Conservation (phyloP, 2,329 filamentous ascomycete species). For the Exophiala spinifera region DNA sequence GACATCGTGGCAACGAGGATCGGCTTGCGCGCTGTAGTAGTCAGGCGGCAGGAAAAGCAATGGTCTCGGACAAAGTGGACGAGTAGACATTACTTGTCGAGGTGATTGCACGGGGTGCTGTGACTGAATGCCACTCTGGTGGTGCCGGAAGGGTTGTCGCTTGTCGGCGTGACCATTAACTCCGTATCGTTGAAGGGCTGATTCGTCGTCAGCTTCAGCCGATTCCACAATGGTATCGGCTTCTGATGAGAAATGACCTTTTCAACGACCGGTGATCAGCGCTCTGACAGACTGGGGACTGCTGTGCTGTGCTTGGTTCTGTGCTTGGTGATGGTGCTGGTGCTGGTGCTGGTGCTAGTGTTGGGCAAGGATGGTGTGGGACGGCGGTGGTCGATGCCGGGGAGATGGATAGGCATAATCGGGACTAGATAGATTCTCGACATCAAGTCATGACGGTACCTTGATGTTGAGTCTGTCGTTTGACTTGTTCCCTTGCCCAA, state of each 20-base stretch:
- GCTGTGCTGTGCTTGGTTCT: slow-evolving; percentile 4
- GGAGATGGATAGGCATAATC: slow-evolving; percentile 20
- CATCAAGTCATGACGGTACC: slow-evolving; percentile 31
- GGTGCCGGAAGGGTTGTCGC: slow-evolving; percentile 3
- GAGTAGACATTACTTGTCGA: neutral
- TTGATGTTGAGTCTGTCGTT: slow-evolving; percentile 62
- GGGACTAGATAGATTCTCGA: slow-evolving; percentile 11
- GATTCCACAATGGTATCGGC: slow-evolving; percentile 15
- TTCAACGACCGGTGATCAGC: slow-evolving; percentile 24
- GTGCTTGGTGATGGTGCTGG: slow-evolving; percentile 11
- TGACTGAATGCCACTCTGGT: neutral
- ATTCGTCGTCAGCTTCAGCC: slow-evolving; percentile 19
- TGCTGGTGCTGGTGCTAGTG: slow-evolving; percentile 20
- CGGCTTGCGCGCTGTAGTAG: neutral
- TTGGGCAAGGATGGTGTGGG: slow-evolving; percentile 11
- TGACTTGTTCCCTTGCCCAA: slow-evolving; percentile 97
- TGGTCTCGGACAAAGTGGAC: neutral
- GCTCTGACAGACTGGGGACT: slow-evolving; percentile 18
- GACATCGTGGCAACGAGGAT: neutral
- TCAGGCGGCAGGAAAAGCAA: neutral
- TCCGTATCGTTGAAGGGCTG: slow-evolving; percentile 13
- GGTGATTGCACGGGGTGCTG: neutral
- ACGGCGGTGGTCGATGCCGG: slow-evolving; percentile 16
- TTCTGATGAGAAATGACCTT: slow-evolving; percentile 25
- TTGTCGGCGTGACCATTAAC: slow-evolving; percentile 21